A percentile compares a stretch with the other conserved stretches of the same genome.
phyloP scores from a whole-genome alignment of 1,284 basidiomycete genomes.

The Leccinum holopus region DNA sequence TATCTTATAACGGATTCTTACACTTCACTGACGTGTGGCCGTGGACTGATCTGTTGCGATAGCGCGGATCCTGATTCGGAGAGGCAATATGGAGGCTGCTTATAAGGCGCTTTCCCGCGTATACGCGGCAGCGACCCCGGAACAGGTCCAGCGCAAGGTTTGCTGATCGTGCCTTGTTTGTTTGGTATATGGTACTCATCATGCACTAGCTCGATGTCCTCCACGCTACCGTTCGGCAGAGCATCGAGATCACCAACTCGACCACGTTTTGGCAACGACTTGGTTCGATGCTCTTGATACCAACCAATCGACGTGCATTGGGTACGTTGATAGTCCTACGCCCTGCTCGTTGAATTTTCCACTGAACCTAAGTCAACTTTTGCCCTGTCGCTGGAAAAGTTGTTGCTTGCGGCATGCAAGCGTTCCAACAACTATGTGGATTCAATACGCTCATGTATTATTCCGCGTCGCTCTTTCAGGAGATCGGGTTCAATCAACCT shows the following conservation, averaged over 20 bases:
- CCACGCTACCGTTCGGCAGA: conserved; percentile 60
- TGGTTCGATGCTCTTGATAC: conserved; percentile 53
- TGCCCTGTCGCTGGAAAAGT: conserved; percentile 38
- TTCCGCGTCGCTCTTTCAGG: conserved; percentile 75
- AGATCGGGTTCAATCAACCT: conserved; percentile 78
- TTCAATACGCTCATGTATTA: conserved; percentile 78
- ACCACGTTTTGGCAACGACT: conserved; percentile 63
- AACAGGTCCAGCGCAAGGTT: conserved; percentile 69
- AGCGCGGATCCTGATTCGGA: conserved; percentile 73
- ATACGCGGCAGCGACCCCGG: conserved; percentile 61
- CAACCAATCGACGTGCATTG: conserved; percentile 67
- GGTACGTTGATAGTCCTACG: conserved; percentile 45
- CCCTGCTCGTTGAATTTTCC: neutral
- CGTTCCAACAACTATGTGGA: conserved; percentile 80
- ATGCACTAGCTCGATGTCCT: conserved; percentile 52
- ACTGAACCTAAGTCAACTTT: neutral
- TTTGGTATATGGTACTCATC: neutral
- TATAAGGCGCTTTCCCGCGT: conserved; percentile 58
- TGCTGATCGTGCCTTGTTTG: neutral
- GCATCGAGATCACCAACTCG: conserved; percentile 58
- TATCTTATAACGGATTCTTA: neutral
- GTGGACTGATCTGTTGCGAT: conserved; percentile 1
- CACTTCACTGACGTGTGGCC: neutral
- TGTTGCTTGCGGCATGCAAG: conserved; percentile 77
- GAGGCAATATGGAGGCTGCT: conserved; percentile 51